Conservation (phyloP, 2,329 filamentous ascomycete genomes). For the Ophiostoma sp. region DNA sequence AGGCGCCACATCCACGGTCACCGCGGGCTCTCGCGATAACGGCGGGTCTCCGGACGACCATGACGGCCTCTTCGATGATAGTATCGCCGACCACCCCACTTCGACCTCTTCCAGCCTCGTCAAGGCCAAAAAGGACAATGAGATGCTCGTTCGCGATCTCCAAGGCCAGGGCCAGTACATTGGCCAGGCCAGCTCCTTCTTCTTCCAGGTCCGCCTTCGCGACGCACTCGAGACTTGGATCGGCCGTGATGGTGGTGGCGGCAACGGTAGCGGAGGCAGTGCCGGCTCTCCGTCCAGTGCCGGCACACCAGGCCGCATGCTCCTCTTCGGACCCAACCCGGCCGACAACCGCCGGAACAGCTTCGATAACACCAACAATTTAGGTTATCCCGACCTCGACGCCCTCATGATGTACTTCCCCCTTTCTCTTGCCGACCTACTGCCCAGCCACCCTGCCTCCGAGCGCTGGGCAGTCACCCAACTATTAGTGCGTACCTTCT, state of each 20-base stretch:
- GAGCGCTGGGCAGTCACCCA: background rate
- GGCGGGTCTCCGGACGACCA: slow-evolving; percentile 26
- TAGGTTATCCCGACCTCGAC: background rate
- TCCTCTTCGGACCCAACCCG: slow-evolving; percentile 44
- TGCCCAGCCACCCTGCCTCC: background rate
- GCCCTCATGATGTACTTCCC: background rate
- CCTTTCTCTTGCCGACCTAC: slow-evolving; percentile 3
- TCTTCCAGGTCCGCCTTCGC: slow-evolving; percentile 45
- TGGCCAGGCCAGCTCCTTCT: slow-evolving; percentile 44
- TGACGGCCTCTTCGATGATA: slow-evolving; percentile 13
- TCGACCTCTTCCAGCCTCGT: background rate
- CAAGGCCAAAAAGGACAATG: slow-evolving; percentile 29
- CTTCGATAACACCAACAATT: background rate
- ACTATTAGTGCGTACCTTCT: slow-evolving; percentile 36
- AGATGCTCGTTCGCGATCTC: slow-evolving; percentile 43
- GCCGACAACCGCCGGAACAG: slow-evolving; percentile 30
- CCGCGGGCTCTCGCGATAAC: slow-evolving; percentile 32
- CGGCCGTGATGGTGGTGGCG: background rate
- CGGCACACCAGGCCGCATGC: slow-evolving; percentile 35
- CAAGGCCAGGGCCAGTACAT: slow-evolving; percentile 48
- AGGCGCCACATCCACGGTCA: too few relatives aligned
- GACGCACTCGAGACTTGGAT: slow-evolving; percentile 33
- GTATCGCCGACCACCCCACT: slow-evolving; percentile 22
- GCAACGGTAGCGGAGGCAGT: slow-evolving; percentile 31
- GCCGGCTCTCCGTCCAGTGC: slow-evolving; percentile 29